These are phyloP conservation scores for Coemansia sp. DNA, from an alignment of 192 early-diverging fungal genomes.

Conservation along the genomic window DNA sequence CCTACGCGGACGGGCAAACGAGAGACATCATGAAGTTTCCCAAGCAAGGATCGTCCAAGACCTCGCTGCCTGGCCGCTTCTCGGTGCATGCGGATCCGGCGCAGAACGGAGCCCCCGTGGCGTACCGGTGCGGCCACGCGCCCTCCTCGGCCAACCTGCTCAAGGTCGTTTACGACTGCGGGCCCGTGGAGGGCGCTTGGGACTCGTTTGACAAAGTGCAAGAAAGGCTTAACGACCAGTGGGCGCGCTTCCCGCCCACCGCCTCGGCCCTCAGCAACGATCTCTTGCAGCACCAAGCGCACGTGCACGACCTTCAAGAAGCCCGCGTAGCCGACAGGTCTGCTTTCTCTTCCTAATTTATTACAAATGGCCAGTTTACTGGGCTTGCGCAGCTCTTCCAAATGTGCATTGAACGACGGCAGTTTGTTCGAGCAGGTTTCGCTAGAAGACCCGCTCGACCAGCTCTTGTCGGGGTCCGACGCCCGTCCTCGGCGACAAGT, in stretches of 20 bases:
- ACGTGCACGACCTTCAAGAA: constrained; percentile 17
- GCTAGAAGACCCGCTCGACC: constrained; percentile 31
- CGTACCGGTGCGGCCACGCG: constrained; percentile 13
- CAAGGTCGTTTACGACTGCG: constrained; percentile 64
- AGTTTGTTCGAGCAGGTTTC: constrained; percentile 32
- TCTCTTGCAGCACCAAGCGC: constrained; percentile 27
- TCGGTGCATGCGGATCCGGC: constrained; percentile 26
- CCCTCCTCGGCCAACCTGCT: constrained; percentile 49
- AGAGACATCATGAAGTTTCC: constrained; percentile 88
- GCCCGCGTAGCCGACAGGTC: constrained; percentile 15
- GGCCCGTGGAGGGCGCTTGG: constrained; percentile 48
- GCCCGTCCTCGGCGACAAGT: constrained; percentile 32
- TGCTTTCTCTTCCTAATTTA: constrained; percentile 17
- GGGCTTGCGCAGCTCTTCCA: constrained; percentile 19
- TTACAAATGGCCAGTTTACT: constrained; percentile 22
- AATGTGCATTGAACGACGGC: constrained; percentile 22
- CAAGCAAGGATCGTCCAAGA: constrained; percentile 66
- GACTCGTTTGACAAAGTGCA: constrained; percentile 62
- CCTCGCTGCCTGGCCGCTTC: constrained; percentile 69
- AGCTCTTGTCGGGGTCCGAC: constrained; percentile 15
- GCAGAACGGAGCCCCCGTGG: constrained; percentile 39
- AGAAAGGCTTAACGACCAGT: constrained; percentile 56
- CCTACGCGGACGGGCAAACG: constrained; percentile 61
- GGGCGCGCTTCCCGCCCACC: constrained; percentile 53
- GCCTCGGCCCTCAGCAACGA: constrained; percentile 39